Evolutionary conservation across 75 land plant species (phyloP), one percentile per base, ranked within the genome.

Genomic region (Gnetum montanum): DNA sequence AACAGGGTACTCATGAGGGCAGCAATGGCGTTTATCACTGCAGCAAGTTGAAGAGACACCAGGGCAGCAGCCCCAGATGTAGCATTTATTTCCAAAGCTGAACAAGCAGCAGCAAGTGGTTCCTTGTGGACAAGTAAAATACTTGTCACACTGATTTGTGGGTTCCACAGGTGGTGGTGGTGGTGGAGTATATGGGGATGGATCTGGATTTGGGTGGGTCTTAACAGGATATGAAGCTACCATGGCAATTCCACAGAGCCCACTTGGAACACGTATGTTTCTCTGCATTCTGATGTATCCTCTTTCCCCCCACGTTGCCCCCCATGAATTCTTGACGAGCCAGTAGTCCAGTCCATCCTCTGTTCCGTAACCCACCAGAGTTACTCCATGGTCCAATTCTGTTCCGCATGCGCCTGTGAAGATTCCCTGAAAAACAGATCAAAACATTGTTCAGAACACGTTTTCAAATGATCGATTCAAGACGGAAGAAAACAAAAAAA

Each of bases 281-380:
- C 89, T 85, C 67, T 74, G 66, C 79, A 88, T 77, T 55, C 82
- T 74, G 0, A 89, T 73, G 78, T 73, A 89, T 0, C 90, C 95
- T 24, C 71, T 72, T 47, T 89, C 95, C 30, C 95, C 95, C 95
- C 95, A 89, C 37, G 56, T 70, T n/a, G 72, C 8, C 47, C 95
- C 95, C 90, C 86, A 85, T 31, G 95, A 89, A 76, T 89, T 89
- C 72, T 74, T 89, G 41, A 89, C 80, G 31, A 89, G 75, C 62
- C 89, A 75, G 78, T 85, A 89, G 58, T 82, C 90, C 50, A 41
- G 2, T 1, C 78, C 83, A 46, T 67, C 68, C 7, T 58, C 34
- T 31, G 78, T 49, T 10, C 94, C 90, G 64, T 82, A 89, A 7
- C 95, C 95, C 3, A 89, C 81, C 0, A 84, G 71, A 22, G 95